Base-by-base conservation (phyloP, 225 moss, liverwort and hornwort genomes). In the Neckera pumila region DNA sequence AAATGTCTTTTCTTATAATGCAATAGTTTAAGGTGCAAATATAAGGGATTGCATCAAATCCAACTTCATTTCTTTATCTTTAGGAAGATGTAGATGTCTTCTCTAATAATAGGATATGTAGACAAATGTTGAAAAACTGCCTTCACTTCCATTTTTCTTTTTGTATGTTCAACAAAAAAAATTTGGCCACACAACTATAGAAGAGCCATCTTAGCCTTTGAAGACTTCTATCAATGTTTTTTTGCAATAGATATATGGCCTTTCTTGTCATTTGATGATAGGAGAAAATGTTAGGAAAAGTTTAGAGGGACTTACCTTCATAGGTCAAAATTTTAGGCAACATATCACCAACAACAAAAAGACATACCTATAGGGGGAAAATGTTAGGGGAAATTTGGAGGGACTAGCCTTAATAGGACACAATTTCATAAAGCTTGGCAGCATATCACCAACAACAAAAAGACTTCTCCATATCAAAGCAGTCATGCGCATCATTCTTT, bases 171-270 rank as follows among this genome's bases (percentile, higher is more conserved):
- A 30, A 62, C 30, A 7, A 54, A 54, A 54, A 54, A 18, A 7
- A 2, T 18, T 18, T 54, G 2, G 62, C 4, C 5, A 4, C 7
- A 9, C 0, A 65, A 2, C 5, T 10, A 65, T 18, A 65, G 19
- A 19, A 36, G 11, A 65, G 19, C 6, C 36, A 65, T 36, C 11
- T 65, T 65, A 36, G 36, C 19, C 65, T 10, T 36, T 34, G 17
- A 65, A 5, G 20, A 66, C 11, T 20, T 20, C 20, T 36, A 11
- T 36, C 36, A 66, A 34, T 1, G 0, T n/a, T 36, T 66, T 66
- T 66, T 66, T 4, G 0, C 0, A 1, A 4, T 12, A n/a, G 1
- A 6, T 20, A 20, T 20, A 66, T 21, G 20, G 6, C 66, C 12
- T 66, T 9, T n/a, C 11, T n/a, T 66, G 11, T 66, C 3, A 64